Conservation (phyloP, 2,329 filamentous ascomycete genomes). For the Microdochium bolleyi region DNA sequence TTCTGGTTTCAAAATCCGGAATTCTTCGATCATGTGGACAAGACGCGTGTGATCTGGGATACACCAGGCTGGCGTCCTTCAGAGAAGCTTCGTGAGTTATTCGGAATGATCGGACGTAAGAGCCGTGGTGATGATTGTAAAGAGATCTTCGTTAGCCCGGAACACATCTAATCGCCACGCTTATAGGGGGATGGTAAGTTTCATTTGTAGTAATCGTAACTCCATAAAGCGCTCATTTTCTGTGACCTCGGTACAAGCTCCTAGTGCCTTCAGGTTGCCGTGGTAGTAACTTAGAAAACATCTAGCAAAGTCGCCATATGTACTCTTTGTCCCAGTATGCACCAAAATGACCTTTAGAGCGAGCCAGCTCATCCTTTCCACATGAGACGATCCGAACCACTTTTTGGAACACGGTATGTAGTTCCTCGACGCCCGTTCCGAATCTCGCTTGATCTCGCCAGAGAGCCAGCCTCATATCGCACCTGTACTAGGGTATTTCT, state of each 20-base stretch:
- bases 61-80: not conserved
- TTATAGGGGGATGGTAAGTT: not conserved
- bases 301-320: not conserved
- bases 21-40: not conserved
- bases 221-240: not conserved
- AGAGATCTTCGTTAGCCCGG: not conserved
- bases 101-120: not conserved
- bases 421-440: not conserved
- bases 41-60: not conserved
- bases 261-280: not conserved
- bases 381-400: not conserved
- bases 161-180: not conserved
- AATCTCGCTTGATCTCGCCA: not conserved
- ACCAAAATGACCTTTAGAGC: not conserved
- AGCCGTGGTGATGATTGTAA: not conserved
- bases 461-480: not conserved
- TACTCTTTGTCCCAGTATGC: not conserved
- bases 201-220: not conserved
- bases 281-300: not conserved
- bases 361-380: not conserved
- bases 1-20: not conserved
- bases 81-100: not conserved
- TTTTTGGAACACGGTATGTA: not conserved
- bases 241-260: not conserved
- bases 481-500: not conserved